Evolutionary conservation across 345 rosid species (phyloP).

Genomic region (thale cress (Arabidopsis thaliana)): TAIR10.1 NC_003071.7:10233001-10233500

Average conservation of each 20-base stretch:
- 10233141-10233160: slow-evolving; percentile 52
- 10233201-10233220: slow-evolving; percentile 57
- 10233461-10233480: slow-evolving; percentile 57
- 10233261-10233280: slow-evolving; percentile 49
- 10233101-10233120: slow-evolving; percentile 48
- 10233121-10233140: slow-evolving; percentile 51
- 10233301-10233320: slow-evolving; percentile 65
- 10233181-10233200: slow-evolving; percentile 50
- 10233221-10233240: slow-evolving; percentile 56
- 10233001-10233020: slow-evolving; percentile 60
- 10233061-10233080: slow-evolving; percentile 58
- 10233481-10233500: slow-evolving; percentile 74
- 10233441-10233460: slow-evolving; percentile 57
- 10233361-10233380: slow-evolving; percentile 71
- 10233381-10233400: slow-evolving; percentile 75
- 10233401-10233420: slow-evolving; percentile 66
- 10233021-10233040: slow-evolving; percentile 47
- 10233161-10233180: slow-evolving; percentile 41
- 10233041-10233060: slow-evolving; percentile 69
- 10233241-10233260: slow-evolving; percentile 46
- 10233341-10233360: slow-evolving; percentile 70
- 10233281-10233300: slow-evolving; percentile 64
- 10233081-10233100: slow-evolving; percentile 60
- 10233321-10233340: slow-evolving; percentile 88
- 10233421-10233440: slow-evolving; percentile 89